Evolutionary conservation across 192 early-diverging fungal species (phyloP).

Genomic region (Umbelopsis isabellina): DNA sequence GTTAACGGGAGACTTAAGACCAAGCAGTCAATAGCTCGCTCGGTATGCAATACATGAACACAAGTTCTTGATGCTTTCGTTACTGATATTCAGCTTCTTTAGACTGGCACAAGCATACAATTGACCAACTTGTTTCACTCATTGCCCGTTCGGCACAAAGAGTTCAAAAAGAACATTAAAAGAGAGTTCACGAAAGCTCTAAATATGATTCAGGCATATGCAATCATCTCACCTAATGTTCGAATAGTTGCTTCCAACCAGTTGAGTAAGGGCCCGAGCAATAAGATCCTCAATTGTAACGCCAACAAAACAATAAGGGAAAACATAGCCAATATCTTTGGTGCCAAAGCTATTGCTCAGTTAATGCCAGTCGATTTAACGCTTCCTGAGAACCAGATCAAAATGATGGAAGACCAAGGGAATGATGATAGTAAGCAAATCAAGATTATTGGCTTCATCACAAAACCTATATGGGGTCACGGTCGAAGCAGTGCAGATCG

Average conservation of each 20-base stretch:
- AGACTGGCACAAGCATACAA: conserved; percentile 78
- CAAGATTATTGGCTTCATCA: conserved; percentile 54
- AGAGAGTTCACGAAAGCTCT: conserved; percentile 81
- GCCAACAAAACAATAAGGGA: conserved; percentile 62
- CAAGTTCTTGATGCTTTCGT: neutral
- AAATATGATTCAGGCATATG: conserved; percentile 82
- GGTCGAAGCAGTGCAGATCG: conserved; percentile 79
- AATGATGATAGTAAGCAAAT: conserved; percentile 16
- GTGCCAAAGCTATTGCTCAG: conserved; percentile 54
- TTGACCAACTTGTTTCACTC: conserved; percentile 77
- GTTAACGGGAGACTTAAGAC: conserved; percentile 58
- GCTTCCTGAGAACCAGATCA: conserved; percentile 29
- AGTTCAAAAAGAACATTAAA: conserved; percentile 84
- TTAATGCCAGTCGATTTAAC: conserved; percentile 54
- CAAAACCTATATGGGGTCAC: conserved; percentile 63
- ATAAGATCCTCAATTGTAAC: conserved; percentile 56
- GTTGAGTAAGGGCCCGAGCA: conserved; percentile 56
- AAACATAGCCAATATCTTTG: conserved; percentile 82
- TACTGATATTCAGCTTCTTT: neutral
- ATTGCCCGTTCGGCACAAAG: conserved; percentile 85
- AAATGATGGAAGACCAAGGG: neutral
- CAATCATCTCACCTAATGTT: conserved; percentile 69
- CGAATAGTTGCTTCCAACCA: conserved; percentile 70
- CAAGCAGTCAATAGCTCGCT: conserved; percentile 53
- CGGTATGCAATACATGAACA: conserved; percentile 40